Percentiles rank a stretch among this genome's conserved stretches.
phyloP scores from a whole-genome alignment of 139 green algal genomes.

The Deuterostichococcus epilithicus region DNA sequence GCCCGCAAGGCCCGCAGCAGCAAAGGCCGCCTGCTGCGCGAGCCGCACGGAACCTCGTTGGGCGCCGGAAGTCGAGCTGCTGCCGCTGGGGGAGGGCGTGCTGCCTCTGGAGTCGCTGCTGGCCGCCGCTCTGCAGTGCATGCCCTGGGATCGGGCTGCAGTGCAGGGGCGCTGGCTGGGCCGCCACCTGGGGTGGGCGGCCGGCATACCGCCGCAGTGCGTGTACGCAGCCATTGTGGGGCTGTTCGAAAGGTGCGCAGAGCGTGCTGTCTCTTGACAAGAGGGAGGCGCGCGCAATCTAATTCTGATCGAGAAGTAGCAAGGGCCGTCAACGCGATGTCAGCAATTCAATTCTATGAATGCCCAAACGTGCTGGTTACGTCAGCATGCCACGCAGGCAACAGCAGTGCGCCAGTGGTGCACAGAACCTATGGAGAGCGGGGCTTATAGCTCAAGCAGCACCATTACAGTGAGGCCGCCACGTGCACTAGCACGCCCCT shows the following conservation, averaged over 20 bases:
- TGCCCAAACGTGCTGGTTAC: too few species aligned
- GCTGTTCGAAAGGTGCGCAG: neutral
- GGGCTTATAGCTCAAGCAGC: too few species aligned
- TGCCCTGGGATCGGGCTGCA: neutral
- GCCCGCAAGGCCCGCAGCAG: neutral
- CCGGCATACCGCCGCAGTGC: neutral
- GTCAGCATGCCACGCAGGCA: too few species aligned
- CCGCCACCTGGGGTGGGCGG: neutral
- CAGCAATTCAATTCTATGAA: too few species aligned
- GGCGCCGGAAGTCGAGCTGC: too few species aligned
- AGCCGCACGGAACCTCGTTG: neutral
- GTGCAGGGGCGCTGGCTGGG: neutral
- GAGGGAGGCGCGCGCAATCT: neutral
- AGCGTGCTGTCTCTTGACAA: neutral
- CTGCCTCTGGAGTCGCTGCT: neutral
- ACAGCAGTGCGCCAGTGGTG: too few species aligned
- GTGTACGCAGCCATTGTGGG: neutral
- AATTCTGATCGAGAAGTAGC: neutral
- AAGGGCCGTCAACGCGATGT: too few species aligned
- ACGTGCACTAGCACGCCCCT: too few species aligned
- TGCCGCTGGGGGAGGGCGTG: too few species aligned
- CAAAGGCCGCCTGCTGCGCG: neutral
- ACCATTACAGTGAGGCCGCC: too few species aligned
- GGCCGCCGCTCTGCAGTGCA: neutral
- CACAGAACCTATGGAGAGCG: too few species aligned